A percentile compares a stretch with the other conserved stretches of the same genome.
phyloP scores from a whole-genome alignment of 148 eudicot genomes.

The Pouteria glomerata region DNA sequence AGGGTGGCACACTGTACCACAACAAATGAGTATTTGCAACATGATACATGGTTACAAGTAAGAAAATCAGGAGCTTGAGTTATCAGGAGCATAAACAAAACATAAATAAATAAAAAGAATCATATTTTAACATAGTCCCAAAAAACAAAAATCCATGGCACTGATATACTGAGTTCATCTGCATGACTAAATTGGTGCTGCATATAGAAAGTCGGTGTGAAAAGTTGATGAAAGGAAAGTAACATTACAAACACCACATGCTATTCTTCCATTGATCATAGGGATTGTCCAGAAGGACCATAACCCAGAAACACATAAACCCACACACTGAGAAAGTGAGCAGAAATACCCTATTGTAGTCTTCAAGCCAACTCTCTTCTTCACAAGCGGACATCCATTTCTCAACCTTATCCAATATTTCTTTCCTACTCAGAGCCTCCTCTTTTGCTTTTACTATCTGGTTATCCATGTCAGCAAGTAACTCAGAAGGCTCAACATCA shows the following conservation, averaged over 20 bases:
- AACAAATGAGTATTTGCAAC: background rate
- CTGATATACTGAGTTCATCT: no score
- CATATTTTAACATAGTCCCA: no score
- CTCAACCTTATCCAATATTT: constrained; percentile 96
- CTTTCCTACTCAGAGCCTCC: constrained; percentile 90
- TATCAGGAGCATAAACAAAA: background rate
- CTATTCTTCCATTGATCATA: background rate
- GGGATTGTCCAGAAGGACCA: background rate
- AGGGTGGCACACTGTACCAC: background rate
- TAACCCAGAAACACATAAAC: background rate
- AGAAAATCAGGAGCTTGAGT: background rate
- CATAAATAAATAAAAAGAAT: no score
- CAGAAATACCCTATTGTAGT: constrained; percentile 72
- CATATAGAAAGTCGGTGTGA: background rate
- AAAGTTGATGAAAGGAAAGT: background rate
- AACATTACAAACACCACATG: background rate
- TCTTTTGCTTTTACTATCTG: constrained; percentile 89
- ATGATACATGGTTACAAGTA: background rate
- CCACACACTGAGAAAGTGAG: background rate
- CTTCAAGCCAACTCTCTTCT: constrained; percentile 99
- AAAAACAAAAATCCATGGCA: no score
- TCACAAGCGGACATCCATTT: constrained; percentile 99
- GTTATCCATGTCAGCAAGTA: constrained; percentile 95
- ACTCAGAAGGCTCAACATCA: constrained; percentile 80
- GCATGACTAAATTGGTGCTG: background rate